Conservation (phyloP, 73 alveolate genomes). For the Paramecium sexaurelia region DNA sequence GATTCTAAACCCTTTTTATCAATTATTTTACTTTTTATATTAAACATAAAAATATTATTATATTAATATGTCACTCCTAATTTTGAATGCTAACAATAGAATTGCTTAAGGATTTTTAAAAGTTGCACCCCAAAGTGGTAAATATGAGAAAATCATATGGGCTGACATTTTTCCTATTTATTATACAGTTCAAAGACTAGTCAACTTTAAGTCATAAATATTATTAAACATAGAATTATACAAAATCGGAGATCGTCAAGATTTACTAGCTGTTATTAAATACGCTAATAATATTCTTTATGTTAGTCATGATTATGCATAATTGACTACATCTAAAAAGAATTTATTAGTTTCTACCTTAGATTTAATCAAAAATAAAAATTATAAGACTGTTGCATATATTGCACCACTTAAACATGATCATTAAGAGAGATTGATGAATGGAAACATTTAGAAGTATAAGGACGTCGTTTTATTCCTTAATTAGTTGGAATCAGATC, state of each 20-base stretch:
- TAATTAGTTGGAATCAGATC: constrained; percentile 10
- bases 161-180: constrained; percentile 32
- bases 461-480: constrained; percentile 28
- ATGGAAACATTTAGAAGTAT: constrained; percentile 44
- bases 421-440: neutral
- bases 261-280: constrained; percentile 34
- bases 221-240: constrained; percentile 19
- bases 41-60: neutral
- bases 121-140: neutral
- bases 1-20: neutral
- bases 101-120: constrained; percentile 45
- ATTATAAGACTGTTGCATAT: constrained; percentile 28
- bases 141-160: constrained; percentile 35
- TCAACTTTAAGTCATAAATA: neutral
- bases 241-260: constrained; percentile 21
- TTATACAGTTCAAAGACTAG: neutral
- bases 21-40: neutral
- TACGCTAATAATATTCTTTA: neutral
- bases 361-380: constrained; percentile 22
- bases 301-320: constrained; percentile 8
- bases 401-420: constrained; percentile 51
- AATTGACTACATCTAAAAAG: constrained; percentile 6
- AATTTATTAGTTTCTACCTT: neutral
- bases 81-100: constrained; percentile 51
- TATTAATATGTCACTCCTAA: constrained; percentile 36